Conservation (phyloP, 768 basidiomycete species). For the Porphyrellus cyaneotinctus region DNA sequence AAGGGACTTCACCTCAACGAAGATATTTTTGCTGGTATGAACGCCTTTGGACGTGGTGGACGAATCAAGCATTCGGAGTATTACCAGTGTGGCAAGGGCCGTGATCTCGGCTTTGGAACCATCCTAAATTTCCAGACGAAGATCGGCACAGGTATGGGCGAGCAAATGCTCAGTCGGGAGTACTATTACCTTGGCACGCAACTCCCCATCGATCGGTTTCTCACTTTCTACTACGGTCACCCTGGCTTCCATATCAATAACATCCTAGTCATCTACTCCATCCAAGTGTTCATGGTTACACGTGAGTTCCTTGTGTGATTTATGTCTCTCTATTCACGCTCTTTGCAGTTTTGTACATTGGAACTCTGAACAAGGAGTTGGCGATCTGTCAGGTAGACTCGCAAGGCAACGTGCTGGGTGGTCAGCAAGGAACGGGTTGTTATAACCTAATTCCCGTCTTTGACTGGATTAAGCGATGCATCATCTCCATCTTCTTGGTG, state of each 20-base stretch:
- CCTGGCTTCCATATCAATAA: slow-evolving; percentile 99
- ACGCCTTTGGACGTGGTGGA: slow-evolving; percentile 94
- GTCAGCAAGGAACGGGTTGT: slow-evolving; percentile 74
- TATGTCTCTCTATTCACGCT: slow-evolving; percentile 7
- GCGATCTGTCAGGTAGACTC: slow-evolving; percentile 85
- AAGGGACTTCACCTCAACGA: slow-evolving; percentile 98
- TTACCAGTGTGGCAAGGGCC: slow-evolving; percentile 98
- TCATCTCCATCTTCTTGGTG: slow-evolving; percentile 97
- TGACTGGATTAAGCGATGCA: slow-evolving; percentile 96
- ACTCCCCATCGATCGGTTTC: slow-evolving; percentile 95
- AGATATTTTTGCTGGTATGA: slow-evolving; percentile 99
- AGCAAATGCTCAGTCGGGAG: slow-evolving; percentile 99
- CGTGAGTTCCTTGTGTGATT: slow-evolving; percentile 45
- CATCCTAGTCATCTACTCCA: slow-evolving; percentile 96
- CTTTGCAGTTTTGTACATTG: slow-evolving; percentile 78
- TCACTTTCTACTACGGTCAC: slow-evolving; percentile 99
- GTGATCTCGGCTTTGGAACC: slow-evolving; percentile 98
- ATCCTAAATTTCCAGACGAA: slow-evolving; percentile 99
- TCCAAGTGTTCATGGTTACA: slow-evolving; percentile 96
- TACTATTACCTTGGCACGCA: slow-evolving; percentile 99
- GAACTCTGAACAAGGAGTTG: slow-evolving; percentile 93
- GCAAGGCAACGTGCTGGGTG: slow-evolving; percentile 70
- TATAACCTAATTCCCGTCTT: slow-evolving; percentile 97
- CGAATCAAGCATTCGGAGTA: slow-evolving; percentile 99
- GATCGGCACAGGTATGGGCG: slow-evolving; percentile 99